phyloP scores from a whole-genome alignment of 768 basidiomycete species.

The Nidularia sp. region DNA sequence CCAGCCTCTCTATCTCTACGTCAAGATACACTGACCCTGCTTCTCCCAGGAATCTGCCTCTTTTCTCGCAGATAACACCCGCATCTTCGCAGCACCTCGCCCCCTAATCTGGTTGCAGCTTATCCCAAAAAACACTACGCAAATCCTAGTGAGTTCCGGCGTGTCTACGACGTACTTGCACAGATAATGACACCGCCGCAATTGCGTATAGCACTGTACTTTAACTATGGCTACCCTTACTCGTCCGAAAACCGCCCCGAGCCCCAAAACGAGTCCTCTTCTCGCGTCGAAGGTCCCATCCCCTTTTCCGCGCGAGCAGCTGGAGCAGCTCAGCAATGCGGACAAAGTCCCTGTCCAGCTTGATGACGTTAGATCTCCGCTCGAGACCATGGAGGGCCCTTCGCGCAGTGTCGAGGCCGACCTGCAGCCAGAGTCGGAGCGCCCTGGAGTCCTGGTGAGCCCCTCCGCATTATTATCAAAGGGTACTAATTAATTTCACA shows the following conservation, averaged over 20 bases:
- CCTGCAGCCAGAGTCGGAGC: too few species aligned
- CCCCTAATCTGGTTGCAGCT: too few species aligned
- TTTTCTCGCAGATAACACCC: too few species aligned
- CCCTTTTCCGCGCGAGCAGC: conserved; percentile 34
- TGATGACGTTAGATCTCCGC: conserved; percentile 1
- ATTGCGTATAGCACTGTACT: too few species aligned
- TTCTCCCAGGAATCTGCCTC: too few species aligned
- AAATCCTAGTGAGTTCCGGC: too few species aligned
- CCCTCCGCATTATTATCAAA: conserved; percentile 3
- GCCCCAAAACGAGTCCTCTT: conserved; percentile 13
- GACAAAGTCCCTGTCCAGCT: conserved; percentile 2
- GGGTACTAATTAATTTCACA: conserved; percentile 2
- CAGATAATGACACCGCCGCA: too few species aligned
- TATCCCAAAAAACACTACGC: too few species aligned
- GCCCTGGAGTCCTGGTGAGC: conserved; percentile 17
- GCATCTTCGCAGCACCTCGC: too few species aligned
- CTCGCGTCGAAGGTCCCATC: conserved; percentile 28
- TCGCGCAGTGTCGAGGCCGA: conserved; percentile 5
- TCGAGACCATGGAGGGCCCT: conserved; percentile 7
- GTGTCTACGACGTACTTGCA: too few species aligned
- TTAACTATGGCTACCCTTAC: conserved; percentile 43
- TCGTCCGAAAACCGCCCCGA: conserved; percentile 22
- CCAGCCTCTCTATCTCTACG: background rate
- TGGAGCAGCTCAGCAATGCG: conserved; percentile 11
- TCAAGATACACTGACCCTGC: too few species aligned